phyloP scores from a whole-genome alignment of 345 rosid genomes.

The Ceriops zippeliana region DNA sequence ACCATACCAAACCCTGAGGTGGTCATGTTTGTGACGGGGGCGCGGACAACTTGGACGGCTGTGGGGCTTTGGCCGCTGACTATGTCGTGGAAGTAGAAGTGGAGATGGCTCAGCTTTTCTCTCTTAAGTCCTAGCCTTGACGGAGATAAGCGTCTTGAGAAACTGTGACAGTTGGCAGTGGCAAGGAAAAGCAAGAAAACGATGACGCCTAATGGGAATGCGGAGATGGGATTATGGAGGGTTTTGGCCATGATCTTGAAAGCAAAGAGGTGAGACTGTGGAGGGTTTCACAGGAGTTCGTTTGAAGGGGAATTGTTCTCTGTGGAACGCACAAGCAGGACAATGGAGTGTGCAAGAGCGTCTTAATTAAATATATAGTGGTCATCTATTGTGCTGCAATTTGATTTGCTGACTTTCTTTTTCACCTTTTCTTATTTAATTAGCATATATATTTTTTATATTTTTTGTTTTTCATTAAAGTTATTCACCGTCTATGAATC shows the following conservation, averaged over 20 bases:
- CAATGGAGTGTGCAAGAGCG: too few species aligned
- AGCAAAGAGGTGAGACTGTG: too few species aligned
- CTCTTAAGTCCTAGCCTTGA: neutral
- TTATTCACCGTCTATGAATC: too few species aligned
- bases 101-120: conserved; percentile 23
- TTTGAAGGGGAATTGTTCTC: too few species aligned
- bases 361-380: too few species aligned
- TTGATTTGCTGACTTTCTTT: too few species aligned
- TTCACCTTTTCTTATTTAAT: too few species aligned
- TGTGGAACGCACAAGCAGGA: too few species aligned
- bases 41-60: conserved; percentile 1
- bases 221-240: neutral
- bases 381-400: too few species aligned
- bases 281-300: too few species aligned
- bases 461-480: too few species aligned
- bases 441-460: too few species aligned
- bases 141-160: conserved; percentile 6
- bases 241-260: neutral
- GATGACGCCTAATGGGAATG: neutral
- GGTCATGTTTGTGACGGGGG: conserved; percentile 5
- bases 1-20: conserved; percentile 13
- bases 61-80: neutral
- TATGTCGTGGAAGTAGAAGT: conserved; percentile 9
- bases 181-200: neutral
- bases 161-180: neutral